Percentiles rank a stretch among this genome's conserved stretches.
Evolutionary conservation across 164 flowering plant species (phyloP).

Genomic region (Kalanchoe fedtschenkoi): DNA sequence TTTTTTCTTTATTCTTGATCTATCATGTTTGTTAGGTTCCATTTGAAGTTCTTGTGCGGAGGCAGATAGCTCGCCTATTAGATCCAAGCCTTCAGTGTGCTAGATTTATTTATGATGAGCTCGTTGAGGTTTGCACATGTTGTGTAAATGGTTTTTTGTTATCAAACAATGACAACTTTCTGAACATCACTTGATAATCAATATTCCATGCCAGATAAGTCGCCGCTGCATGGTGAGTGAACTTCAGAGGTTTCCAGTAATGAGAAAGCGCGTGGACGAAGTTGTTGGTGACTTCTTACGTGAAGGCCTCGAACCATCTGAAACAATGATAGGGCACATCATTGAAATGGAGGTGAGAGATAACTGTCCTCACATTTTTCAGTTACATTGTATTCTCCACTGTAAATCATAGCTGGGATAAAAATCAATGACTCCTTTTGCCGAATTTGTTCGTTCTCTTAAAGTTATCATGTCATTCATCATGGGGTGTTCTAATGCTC

Average conservation of each 20-base stretch:
- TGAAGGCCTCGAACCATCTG: slow-evolving; percentile 36
- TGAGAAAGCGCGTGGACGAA: slow-evolving; percentile 44
- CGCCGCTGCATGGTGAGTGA: slow-evolving; percentile 30
- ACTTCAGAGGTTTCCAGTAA: slow-evolving; percentile 41
- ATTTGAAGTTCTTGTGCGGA: slow-evolving; percentile 45
- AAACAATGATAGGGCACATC: slow-evolving; percentile 33
- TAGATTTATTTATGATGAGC: slow-evolving; percentile 41
- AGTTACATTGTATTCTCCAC: no score
- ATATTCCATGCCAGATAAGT: slow-evolving; percentile 30
- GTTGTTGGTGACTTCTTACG: slow-evolving; percentile 36
- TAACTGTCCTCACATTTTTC: background rate
- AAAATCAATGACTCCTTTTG: background rate
- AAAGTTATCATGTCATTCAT: background rate
- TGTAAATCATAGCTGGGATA: no score
- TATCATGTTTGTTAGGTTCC: slow-evolving; percentile 29
- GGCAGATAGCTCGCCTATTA: slow-evolving; percentile 43
- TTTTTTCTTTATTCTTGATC: background rate
- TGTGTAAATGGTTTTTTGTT: background rate
- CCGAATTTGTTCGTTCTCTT: background rate
- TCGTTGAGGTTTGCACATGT: slow-evolving; percentile 31
- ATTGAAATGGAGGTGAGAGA: slow-evolving; percentile 50
- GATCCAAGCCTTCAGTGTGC: slow-evolving; percentile 62
- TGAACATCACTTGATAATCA: background rate
- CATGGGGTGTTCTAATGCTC: background rate
- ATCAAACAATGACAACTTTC: background rate